Evolutionary conservation across 179 eudicot species (phyloP), one percentile per base, ranked within the genome.

Genomic region (Patellifolia procumbens): DNA sequence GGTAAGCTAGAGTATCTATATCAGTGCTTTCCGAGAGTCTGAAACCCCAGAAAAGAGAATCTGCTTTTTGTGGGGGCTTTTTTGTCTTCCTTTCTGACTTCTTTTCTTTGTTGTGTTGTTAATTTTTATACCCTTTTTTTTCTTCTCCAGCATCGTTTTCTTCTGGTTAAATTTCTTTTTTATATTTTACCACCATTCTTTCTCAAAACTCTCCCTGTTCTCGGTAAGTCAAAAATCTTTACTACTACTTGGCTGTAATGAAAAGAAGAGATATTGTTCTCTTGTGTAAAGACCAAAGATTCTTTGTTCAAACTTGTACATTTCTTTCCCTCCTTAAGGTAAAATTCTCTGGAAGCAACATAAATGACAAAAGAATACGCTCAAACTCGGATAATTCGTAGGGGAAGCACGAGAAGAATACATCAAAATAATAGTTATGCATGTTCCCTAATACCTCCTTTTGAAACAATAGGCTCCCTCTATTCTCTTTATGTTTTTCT

Each of bases 11-110:
- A 74, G 61, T 63, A 32, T 60, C 19, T 43, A 49, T 2, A 64
- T 49, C 15, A 45, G 64, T 42, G 32, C 16, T 39, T 69, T 58
- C 74, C 58, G 80, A 76, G 70, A 51, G 60, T 59, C 70, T 59
- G 80, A 62, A 70, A 61, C 28, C 51, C 28, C 55, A 68, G 35
- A 43, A 77, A 59, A 77, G 74, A 69, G 80, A 79, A 79, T 79
- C 81, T 79, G 59, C 81, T 79, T 79, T 79, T 73, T 72, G 55
- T 48, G 59, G 73, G 65, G 34, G 26, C 42, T 13, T 20, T 59
- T 63, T 63, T 72, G 70, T 72, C 62, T 13, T 69, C 59, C 19
- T n/a, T 31, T 59, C 68, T 68, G 74, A 56, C 59, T 34, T 46
- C 7, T 64, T 72, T 42, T 32, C 48, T 43, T 62, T 60, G 32